Percentiles rank a stretch among this genome's conserved stretches.
Conservation (phyloP, 2,329 filamentous ascomycete genomes). For the Graphium sp. region DNA sequence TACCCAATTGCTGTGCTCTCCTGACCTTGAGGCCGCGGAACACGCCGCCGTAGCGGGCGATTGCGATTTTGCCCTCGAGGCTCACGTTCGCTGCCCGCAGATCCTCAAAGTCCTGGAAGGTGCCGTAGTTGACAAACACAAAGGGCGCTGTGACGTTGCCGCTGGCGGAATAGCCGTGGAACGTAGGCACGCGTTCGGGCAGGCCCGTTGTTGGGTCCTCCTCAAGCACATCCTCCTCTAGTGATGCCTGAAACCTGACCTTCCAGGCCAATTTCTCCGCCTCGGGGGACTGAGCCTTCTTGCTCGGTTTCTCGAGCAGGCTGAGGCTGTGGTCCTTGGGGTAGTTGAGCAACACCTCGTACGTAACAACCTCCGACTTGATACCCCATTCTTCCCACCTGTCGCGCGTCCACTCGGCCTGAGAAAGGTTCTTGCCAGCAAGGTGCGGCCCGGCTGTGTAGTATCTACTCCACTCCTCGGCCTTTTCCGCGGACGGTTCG, state of each 20-base stretch:
- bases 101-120: slow-evolving; percentile 72
- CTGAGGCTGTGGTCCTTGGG: slow-evolving; percentile 55
- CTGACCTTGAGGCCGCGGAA: slow-evolving; percentile 90
- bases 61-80: slow-evolving; percentile 69
- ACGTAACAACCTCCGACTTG: slow-evolving; percentile 44
- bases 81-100: slow-evolving; percentile 58
- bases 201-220: slow-evolving; percentile 68
- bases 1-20: slow-evolving; percentile 77
- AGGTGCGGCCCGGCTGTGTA: slow-evolving; percentile 64
- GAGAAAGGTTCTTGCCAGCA: slow-evolving; percentile 61
- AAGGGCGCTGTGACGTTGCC: slow-evolving; percentile 82
- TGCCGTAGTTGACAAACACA: slow-evolving; percentile 86
- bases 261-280: slow-evolving; percentile 26
- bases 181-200: slow-evolving; percentile 62
- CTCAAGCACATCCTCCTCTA: slow-evolving; percentile 71
- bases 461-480: slow-evolving; percentile 59
- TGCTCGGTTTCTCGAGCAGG: slow-evolving; percentile 34
- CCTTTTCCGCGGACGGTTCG: slow-evolving; percentile 37
- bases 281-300: slow-evolving; percentile 12
- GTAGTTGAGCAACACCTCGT: slow-evolving; percentile 67
- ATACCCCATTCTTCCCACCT: slow-evolving; percentile 59
- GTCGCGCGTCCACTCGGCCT: slow-evolving; percentile 61
- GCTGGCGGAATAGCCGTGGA: slow-evolving; percentile 86
- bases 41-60: slow-evolving; percentile 71
- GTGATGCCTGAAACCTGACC: slow-evolving; percentile 59